Conservation (phyloP, 495 filamentous ascomycete species). For the Aspergillus ostianus region DNA sequence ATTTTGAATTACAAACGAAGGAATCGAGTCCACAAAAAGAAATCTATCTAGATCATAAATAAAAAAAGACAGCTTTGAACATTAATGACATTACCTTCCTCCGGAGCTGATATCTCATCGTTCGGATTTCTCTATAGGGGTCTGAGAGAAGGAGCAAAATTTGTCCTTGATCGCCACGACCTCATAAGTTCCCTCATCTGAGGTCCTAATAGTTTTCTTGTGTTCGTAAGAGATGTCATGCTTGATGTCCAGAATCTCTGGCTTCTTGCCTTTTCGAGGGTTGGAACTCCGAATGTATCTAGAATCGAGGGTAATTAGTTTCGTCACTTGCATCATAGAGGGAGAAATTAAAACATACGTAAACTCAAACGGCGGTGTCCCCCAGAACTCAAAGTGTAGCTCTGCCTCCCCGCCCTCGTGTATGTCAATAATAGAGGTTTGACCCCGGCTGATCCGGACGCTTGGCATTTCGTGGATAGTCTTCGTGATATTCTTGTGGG, state of each 20-base stretch:
- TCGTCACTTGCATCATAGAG: constrained; percentile 1
- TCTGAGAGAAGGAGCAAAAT: constrained; percentile 76
- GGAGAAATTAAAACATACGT: constrained; percentile 51
- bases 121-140: constrained; percentile 46
- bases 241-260: constrained; percentile 81
- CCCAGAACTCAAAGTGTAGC: constrained; percentile 89
- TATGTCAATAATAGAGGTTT: constrained; percentile 78
- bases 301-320: constrained; percentile 12
- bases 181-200: constrained; percentile 94
- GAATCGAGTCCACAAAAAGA: neutral
- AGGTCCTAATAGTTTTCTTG: constrained; percentile 74
- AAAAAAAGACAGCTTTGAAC: constrained; percentile 14
- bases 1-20: neutral
- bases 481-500: constrained; percentile 70
- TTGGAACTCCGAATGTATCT: constrained; percentile 88
- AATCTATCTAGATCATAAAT: neutral
- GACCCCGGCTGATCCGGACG: constrained; percentile 81
- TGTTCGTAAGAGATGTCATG: constrained; percentile 80
- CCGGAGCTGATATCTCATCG: constrained; percentile 25
- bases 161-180: constrained; percentile 92
- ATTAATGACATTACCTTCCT: constrained; percentile 23
- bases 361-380: constrained; percentile 95
- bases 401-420: constrained; percentile 93
- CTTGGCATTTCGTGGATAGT: constrained; percentile 87
- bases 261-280: constrained; percentile 68